Percentiles rank a stretch among this genome's conserved stretches.
phyloP scores from a whole-genome alignment of 306 rosid species.

The Medicago arabica region DNA sequence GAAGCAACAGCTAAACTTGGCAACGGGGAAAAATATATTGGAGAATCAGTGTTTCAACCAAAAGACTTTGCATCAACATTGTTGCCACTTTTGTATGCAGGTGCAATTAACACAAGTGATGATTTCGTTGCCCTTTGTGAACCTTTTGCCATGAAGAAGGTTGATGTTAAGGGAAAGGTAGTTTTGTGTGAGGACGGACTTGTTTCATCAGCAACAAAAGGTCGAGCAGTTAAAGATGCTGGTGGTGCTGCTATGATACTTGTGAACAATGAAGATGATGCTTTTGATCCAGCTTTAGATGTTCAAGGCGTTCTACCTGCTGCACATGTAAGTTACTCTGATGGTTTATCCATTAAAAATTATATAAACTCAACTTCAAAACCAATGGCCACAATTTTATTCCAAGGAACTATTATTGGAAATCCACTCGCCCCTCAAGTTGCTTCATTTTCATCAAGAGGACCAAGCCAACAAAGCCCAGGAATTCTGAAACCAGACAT shows the following conservation, averaged over 20 bases:
- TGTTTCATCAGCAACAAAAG: constrained; percentile 32
- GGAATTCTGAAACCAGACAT: constrained; percentile 68
- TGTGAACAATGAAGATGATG: constrained; percentile 7
- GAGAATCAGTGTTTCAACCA: constrained; percentile 57
- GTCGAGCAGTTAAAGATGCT: constrained; percentile 44
- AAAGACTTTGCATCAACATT: constrained; percentile 33
- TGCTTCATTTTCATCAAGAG: constrained; percentile 64
- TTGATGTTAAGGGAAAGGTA: constrained; percentile 58
- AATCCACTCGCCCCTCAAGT: constrained; percentile 43
- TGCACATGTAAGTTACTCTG: constrained; percentile 37
- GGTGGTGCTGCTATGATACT: constrained; percentile 69
- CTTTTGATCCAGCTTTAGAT: not conserved
- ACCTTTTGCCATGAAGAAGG: constrained; percentile 32
- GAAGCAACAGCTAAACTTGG: constrained; percentile 51
- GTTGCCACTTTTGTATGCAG: constrained; percentile 59
- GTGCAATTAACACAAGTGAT: constrained; percentile 32
- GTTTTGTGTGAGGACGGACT: constrained; percentile 56
- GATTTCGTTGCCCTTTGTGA: constrained; percentile 29
- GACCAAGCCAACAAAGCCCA: constrained; percentile 50
- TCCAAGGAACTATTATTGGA: constrained; percentile 54
- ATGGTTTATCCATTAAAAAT: constrained; percentile 42
- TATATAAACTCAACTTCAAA: constrained; percentile 52
- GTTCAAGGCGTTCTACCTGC: constrained; percentile 53
- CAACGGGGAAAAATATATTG: constrained; percentile 42
- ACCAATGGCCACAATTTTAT: constrained; percentile 49